Evolutionary conservation across 2,329 filamentous ascomycete species (phyloP).

Genomic region (Daldinia sp.): DNA sequence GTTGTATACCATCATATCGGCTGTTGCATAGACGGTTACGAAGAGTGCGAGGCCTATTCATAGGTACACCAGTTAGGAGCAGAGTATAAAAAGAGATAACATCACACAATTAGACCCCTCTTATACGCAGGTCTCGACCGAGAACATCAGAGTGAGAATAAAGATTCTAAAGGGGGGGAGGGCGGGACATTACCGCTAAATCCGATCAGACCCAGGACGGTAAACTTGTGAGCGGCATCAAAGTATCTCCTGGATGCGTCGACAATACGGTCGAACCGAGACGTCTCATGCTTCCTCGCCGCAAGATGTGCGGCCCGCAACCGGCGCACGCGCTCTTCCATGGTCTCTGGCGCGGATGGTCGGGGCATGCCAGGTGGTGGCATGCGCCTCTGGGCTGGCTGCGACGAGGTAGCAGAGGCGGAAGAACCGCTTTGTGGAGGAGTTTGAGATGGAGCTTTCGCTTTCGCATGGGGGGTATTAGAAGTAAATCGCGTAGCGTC

Average conservation of each 20-base stretch:
- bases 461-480: slow-evolving; percentile 76
- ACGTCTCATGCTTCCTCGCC: slow-evolving; percentile 70
- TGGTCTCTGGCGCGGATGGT: slow-evolving; percentile 66
- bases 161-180: not conserved
- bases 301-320: slow-evolving; percentile 75
- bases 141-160: not conserved
- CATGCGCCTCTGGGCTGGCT: slow-evolving; percentile 26
- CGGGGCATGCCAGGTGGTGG: slow-evolving; percentile 47
- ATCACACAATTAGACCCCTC: not conserved
- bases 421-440: slow-evolving; percentile 23
- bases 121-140: not conserved
- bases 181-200: slow-evolving; percentile 63
- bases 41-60: slow-evolving; percentile 64
- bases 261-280: slow-evolving; percentile 64
- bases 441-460: slow-evolving; percentile 60
- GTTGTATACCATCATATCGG: slow-evolving; percentile 73
- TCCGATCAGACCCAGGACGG: slow-evolving; percentile 65
- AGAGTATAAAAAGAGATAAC: not conserved
- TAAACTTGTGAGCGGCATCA: slow-evolving; percentile 68
- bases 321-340: slow-evolving; percentile 76
- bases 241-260: slow-evolving; percentile 63
- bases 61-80: slow-evolving; percentile 4
- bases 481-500: slow-evolving; percentile 85
- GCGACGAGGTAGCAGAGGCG: slow-evolving; percentile 26
- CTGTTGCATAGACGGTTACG: slow-evolving; percentile 69